These are phyloP conservation scores for Mycena citricolor DNA, from an alignment of 1,284 basidiomycete genomes.

Conservation along the genomic window DNA sequence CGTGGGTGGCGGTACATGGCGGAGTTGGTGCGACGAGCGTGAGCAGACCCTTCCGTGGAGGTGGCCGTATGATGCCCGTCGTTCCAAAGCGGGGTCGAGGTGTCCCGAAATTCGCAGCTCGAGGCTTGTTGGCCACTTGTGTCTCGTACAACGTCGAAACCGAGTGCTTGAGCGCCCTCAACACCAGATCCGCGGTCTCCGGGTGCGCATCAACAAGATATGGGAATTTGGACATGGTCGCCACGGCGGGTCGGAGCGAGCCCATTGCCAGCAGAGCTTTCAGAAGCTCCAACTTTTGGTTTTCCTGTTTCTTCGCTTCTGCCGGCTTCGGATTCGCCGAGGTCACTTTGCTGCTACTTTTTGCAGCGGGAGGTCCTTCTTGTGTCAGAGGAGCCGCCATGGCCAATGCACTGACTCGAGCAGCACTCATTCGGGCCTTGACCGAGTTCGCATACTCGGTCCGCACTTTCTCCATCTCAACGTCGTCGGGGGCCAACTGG, in stretches of 20 bases:
- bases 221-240: conserved; percentile 80
- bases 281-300: conserved; percentile 83
- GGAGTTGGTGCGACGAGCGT: conserved; percentile 76
- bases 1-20: conserved; percentile 64
- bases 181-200: conserved; percentile 81
- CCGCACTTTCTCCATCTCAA: conserved; percentile 68
- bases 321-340: conserved; percentile 33
- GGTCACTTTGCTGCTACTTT: conserved; percentile 13
- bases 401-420: conserved; percentile 78
- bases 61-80: conserved; percentile 50
- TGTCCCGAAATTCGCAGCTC: conserved; percentile 58
- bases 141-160: conserved; percentile 69
- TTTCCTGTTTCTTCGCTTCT: conserved; percentile 56
- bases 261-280: conserved; percentile 86
- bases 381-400: conserved; percentile 82
- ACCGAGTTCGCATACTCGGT: conserved; percentile 71
- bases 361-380: conserved; percentile 42
- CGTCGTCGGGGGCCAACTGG: conserved; percentile 75
- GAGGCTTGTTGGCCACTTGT: conserved; percentile 49
- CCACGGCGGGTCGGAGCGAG: conserved; percentile 74
- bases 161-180: conserved; percentile 72
- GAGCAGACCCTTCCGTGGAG: conserved; percentile 57
- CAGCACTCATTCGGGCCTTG: conserved; percentile 62
- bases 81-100: conserved; percentile 63
- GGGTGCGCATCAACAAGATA: conserved; percentile 84